A percentile compares a stretch with the other conserved stretches of the same genome.
These are phyloP conservation scores for Cicer judaicum DNA, from an alignment of 306 rosid genomes.

Conservation along the genomic window DNA sequence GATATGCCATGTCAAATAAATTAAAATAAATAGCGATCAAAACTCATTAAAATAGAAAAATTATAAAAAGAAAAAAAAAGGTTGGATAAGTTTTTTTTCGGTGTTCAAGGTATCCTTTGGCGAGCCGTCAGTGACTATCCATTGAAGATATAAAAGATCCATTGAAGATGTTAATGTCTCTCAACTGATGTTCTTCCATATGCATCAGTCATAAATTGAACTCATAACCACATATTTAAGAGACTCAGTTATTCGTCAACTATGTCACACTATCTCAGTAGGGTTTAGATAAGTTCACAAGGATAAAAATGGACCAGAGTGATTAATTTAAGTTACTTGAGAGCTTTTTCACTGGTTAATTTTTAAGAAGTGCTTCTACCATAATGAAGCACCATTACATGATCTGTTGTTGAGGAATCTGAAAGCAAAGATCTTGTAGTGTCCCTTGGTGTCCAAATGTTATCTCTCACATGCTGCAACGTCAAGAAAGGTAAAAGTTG, in stretches of 20 bases:
- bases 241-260: too few species aligned
- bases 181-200: too few species aligned
- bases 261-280: too few species aligned
- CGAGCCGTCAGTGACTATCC: too few species aligned
- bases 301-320: slow-evolving; percentile 40
- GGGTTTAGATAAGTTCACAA: slow-evolving; percentile 51
- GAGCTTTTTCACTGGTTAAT: slow-evolving; percentile 1
- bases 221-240: too few species aligned
- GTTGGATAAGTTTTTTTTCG: neutral
- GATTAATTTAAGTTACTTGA: slow-evolving; percentile 28
- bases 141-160: too few species aligned
- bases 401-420: slow-evolving; percentile 73
- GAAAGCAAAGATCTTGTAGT: slow-evolving; percentile 63
- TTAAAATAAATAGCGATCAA: slow-evolving; percentile 42
- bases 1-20: slow-evolving; percentile 51
- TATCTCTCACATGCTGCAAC: slow-evolving; percentile 92
- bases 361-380: slow-evolving; percentile 55
- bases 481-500: slow-evolving; percentile 79
- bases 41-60: slow-evolving; percentile 45
- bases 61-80: slow-evolving; percentile 40
- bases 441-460: slow-evolving; percentile 78
- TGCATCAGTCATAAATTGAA: too few species aligned
- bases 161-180: too few species aligned
- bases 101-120: too few species aligned
- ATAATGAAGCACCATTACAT: slow-evolving; percentile 86